Base-by-base conservation (phyloP, 257 asterid species). In the Solanum chilense region DNA sequence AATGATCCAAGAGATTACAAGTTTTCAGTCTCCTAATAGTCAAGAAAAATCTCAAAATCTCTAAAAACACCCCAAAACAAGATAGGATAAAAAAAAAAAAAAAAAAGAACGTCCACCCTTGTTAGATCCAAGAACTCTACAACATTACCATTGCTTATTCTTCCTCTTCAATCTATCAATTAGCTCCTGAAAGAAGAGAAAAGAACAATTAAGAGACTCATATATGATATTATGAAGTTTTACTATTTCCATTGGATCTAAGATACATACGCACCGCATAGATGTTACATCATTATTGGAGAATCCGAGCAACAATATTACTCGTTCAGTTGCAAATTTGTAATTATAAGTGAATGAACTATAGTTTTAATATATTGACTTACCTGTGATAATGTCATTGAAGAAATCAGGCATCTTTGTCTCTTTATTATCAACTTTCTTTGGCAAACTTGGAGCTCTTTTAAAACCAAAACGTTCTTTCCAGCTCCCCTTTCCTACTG, bases 401-500 rank as follows among this genome's bases (percentile, higher is more conserved):
- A 80, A 80, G 85, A 80, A 80, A 80, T 80, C 85, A 80, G 85
- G 69, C 44, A 80, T 29, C 4, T 80, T 80, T 80, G 85, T 49
- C 29, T 56, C 73, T 75, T 56, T 82, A 31, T 45, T 73, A 29
- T 88, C 91, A 27, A 88, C 37, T 88, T 91, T 96, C 90, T 92
- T 94, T 12, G 90, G 89, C 7, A 75, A 56, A 85, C 80, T 56
- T 23, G 86, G 89, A 78, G 95, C 81, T 89, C 96, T 94, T 89
- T 90, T 94, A 0, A 94, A 78, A 52, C 98, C 94, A 13, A 96
- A 87, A 39, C 93, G 93, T 88, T 94, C 97, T 93, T 86, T 96
- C 99, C 98, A 96, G 82, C 95, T 82, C 86, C 93, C 83, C 5
- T 88, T 44, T 8, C 91, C 91, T 77, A 89, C n/a, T 64, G 91